Evolutionary conservation across 305 asterid species (phyloP), one percentile per base, ranked within the genome.

Genomic region (Salvia sclarea): DNA sequence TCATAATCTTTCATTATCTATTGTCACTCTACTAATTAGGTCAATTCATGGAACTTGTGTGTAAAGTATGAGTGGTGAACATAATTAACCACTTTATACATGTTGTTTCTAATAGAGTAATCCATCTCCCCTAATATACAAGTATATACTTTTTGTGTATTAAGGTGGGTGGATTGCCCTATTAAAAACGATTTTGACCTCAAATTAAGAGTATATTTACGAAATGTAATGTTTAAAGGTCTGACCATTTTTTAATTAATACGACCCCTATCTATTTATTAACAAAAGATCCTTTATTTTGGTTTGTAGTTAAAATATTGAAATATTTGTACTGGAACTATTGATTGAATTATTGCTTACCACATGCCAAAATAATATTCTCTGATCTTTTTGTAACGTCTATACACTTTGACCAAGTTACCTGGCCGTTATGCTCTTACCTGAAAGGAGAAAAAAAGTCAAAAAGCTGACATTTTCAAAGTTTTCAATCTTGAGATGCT

Each of bases 341-440:
- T 16, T 56, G 17, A 57, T 11, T 44, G 28, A 53, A n/a, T 37
- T n/a, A 66, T 21, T 14, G 62, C 12, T 66, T 13, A 21, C 28
- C 47, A 45, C 16, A 22, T 63, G 56, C 18, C 69, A 30, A 28
- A 64, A 25, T 45, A 47, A 64, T 63, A 63, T 17, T 47, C 69
- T 17, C 24, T 41, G 0, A 41, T 43, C 16, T 11, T 45, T 17
- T 22, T 58, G 57, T 17, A 70, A 69, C 40, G 50, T 22, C 31
- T 70, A 30, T 70, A 25, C 9, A 10, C 12, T 64, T 72, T 72
- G 71, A 64, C 76, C 60, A 64, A 43, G 35, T 24, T 55, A 72
- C 24, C 53, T 35, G 54, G 61, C 61, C 61, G 66, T 56, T 44
- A 30, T 28, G 66, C 31, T 45, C 49, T 60, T 7, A 40, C 37